Base-by-base conservation (phyloP, 108 stramenopile genomes). In the Cylindrotheca closterium region DNA sequence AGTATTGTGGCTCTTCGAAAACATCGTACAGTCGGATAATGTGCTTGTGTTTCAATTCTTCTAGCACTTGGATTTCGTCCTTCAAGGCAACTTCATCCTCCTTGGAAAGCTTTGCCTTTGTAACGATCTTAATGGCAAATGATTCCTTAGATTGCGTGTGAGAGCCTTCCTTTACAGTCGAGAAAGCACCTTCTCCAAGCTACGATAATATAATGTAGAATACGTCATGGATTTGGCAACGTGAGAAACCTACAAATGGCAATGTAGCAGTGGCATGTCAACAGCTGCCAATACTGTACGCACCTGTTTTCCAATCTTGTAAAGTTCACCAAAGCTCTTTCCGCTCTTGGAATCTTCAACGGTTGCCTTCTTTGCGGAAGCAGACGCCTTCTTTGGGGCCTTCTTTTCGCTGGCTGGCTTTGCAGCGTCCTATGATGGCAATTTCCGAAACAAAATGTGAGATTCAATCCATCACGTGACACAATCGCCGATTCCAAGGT, bases 11-110 rank as follows among this genome's bases (percentile, higher is more conserved):
- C 47, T 97, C 96, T 51, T 97, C 88, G 73, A 86, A 94, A 57
- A 96, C 92, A 75, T 96, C 98, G 30, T 88, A 88, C 22, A 96
- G 84, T 24, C 78, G 79, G 55, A 89, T 81, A 66, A 87, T 86
- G 54, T 84, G 69, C 24, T 61, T 62, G 59, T 92, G 91, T 32
- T 85, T 73, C 60, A 92, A 58, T 47, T 83, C 79, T 22, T 73
- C 46, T 12, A 92, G 60, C 26, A 92, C 71, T 23, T 49, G 50
- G 48, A 91, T 86, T 60, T 91, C 90, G 55, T 92, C 91, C 61
- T 88, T 89, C 15, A 93, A 73, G 0, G 88, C 91, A 34, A 79
- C 51, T 68, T 89, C 88, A 63, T 93, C 91, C 68, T 93, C 91
- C 42, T 80, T 71, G 4, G 84, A 87, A 8, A 93, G 72, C 71